phyloP scores from a whole-genome alignment of 2,329 filamentous ascomycete genomes.

The Cercospora nicotianae region DNA sequence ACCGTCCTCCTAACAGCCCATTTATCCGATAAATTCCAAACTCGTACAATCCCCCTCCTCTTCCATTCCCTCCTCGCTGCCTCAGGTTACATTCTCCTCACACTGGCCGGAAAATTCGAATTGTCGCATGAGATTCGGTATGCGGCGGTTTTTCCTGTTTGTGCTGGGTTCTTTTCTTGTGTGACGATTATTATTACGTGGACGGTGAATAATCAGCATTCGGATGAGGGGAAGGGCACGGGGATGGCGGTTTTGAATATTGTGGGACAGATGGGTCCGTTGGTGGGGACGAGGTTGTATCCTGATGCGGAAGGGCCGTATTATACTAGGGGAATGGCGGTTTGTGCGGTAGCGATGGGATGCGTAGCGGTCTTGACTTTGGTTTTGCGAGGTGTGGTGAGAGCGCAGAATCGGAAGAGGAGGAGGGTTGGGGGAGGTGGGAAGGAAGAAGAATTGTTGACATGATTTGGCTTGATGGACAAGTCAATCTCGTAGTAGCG shows the following conservation, averaged over 20 bases:
- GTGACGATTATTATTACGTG: conserved; percentile 84
- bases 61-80: conserved; percentile 67
- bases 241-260: conserved; percentile 80
- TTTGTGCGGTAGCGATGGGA: conserved; percentile 54
- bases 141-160: conserved; percentile 73
- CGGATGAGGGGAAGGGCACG: conserved; percentile 67
- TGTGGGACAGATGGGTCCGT: conserved; percentile 76
- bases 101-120: conserved; percentile 44
- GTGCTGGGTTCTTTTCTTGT: conserved; percentile 77
- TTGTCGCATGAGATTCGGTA: conserved; percentile 57
- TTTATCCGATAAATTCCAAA: conserved; percentile 65
- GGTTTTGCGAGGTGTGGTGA: conserved; percentile 45
- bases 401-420: conserved; percentile 36
- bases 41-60: conserved; percentile 67
- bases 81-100: conserved; percentile 48
- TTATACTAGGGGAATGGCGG: conserved; percentile 52
- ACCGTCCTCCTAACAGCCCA: conserved; percentile 70
- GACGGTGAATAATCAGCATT: conserved; percentile 82
- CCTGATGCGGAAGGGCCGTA: conserved; percentile 52
- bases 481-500: too few species aligned
- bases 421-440: not conserved
- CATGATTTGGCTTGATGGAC: not conserved
- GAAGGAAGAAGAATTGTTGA: not conserved
- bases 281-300: conserved; percentile 57
- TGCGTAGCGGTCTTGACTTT: conserved; percentile 47